Evolutionary conservation across 1,284 basidiomycete genomes (phyloP), one percentile per base, ranked within the genome.

Genomic region (Entoloma clypeatum): DNA sequence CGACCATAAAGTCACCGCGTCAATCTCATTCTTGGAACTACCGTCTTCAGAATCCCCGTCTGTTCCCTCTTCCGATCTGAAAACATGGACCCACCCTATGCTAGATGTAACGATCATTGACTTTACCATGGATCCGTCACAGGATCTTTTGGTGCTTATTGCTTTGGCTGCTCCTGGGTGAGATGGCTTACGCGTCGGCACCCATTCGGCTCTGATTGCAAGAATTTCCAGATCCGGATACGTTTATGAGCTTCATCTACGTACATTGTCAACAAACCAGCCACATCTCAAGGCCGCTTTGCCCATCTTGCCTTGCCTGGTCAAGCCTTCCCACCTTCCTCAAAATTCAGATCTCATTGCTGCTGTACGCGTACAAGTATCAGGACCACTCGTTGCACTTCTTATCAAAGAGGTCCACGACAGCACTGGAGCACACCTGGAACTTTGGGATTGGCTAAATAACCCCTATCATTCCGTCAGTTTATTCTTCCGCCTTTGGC

Each of bases 81-180:
- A 56, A 43, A 56, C 53, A 27, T 74, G 70, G 72, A 68, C 65
- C 0, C 67, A 73, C 47, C 41, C 52, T 17, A 65, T 67, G 56
- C 51, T 49, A 17, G 63, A 65, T 29, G 41, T 69, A 21, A 59
- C 58, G 23, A 64, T 75, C 34, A 61, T 74, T 18, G 73, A 76
- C 50, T 75, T 75, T 39, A 74, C 73, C 1, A 74, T 77, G 65
- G 73, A 75, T 56, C 73, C 72, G 6, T 58, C 63, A 3, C 72
- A 76, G 53, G 72, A 77, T 50, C 52, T 77, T 7, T 58, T 76
- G 17, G 66, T 72, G 8, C 64, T 77, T 8, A 64, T 76, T 13
- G 61, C 67, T 5, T 56, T 68, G 5, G 63, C 71, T 1, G 59
- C 63, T 21, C 45, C 58, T n/a, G 57, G 63, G 74, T 75, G 47